Evolutionary conservation across 371 early-diverging fungal species (phyloP), one percentile per base, ranked within the genome.

Genomic region (Mortierella sp.): DNA sequence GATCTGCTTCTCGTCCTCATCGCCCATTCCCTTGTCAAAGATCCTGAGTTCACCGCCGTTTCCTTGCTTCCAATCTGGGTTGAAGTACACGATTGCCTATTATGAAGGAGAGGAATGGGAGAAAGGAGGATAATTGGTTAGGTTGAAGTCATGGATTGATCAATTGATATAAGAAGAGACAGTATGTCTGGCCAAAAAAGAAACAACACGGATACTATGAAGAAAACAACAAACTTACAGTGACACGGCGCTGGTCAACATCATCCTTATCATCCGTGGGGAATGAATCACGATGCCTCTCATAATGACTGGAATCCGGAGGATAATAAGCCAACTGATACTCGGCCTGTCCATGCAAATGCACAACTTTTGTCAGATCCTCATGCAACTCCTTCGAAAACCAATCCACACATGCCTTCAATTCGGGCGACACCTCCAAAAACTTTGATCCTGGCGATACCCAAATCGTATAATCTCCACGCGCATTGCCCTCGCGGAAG

Each of bases 391-490:
- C 47, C 24, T 83, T 75, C 16, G 86, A 86, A 45, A 86, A 86
- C 86, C 86, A 86, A 50, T 86, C 86, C 28, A 86, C 80, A 58
- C 86, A 86, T 0, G 70, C 52, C 14, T 78, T 82, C 74, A 86
- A 72, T 4, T 81, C 79, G n/a, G 76, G 82, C 74, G 21, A 90
- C 83, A 79, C 82, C 70, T 77, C 89, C 77, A 87, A 80, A 84
- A 72, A 84, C 80, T 71, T 88, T 31, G 58, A 91, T 68, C 57
- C 80, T 70, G 81, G 89, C 72, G 75, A 92, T 26, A 76, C 90
- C 93, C 93, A 92, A 34, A 91, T 89, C 74, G 92, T 93, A 31
- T 89, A 85, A 77, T 94, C 94, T 68, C 92, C 93, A 10, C 94
- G 89, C 8, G 94, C 93, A 47, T 86, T 90, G 1, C 88, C 83